Percentiles rank a stretch among this genome's conserved stretches.
Conservation (phyloP, 805 yeast genomes). For the Barnettozyma vustinii region DNA sequence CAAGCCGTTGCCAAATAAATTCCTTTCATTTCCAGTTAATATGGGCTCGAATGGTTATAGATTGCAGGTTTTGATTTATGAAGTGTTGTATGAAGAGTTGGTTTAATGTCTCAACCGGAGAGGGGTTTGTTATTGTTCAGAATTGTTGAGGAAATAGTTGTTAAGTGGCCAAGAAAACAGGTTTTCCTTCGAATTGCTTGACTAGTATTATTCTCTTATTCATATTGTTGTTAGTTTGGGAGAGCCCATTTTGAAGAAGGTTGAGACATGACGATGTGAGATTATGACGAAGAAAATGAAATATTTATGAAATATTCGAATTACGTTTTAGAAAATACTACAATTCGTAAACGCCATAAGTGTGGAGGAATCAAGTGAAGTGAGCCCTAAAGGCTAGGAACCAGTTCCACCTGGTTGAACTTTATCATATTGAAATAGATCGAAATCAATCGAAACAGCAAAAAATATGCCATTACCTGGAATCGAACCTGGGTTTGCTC, state of each 20-base stretch:
- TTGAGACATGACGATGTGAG: slow-evolving; percentile 6
- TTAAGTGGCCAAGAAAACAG: background rate
- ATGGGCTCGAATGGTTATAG: background rate
- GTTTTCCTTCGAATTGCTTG: background rate
- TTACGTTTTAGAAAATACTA: slow-evolving; percentile 4
- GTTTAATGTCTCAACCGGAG: background rate
- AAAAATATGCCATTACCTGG: slow-evolving; percentile 58
- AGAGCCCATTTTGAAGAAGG: background rate
- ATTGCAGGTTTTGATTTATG: background rate
- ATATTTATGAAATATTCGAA: slow-evolving; percentile 13
- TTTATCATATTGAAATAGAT: too few species aligned
- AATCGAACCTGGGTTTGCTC: slow-evolving; percentile 71
- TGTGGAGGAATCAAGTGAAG: too few species aligned
- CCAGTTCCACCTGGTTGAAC: too few species aligned
- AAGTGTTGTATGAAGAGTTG: background rate
- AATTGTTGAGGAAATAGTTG: background rate
- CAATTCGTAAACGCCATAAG: background rate
- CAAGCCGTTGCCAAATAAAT: slow-evolving; percentile 69
- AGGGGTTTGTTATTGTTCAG: background rate
- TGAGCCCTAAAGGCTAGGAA: too few species aligned
- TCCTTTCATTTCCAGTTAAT: background rate
- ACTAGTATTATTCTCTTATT: background rate
- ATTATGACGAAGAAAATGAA: slow-evolving; percentile 7
- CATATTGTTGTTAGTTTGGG: background rate
- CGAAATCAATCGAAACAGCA: too few species aligned